phyloP scores from a whole-genome alignment of 768 basidiomycete species.

The Xanthoconium stramineum region DNA sequence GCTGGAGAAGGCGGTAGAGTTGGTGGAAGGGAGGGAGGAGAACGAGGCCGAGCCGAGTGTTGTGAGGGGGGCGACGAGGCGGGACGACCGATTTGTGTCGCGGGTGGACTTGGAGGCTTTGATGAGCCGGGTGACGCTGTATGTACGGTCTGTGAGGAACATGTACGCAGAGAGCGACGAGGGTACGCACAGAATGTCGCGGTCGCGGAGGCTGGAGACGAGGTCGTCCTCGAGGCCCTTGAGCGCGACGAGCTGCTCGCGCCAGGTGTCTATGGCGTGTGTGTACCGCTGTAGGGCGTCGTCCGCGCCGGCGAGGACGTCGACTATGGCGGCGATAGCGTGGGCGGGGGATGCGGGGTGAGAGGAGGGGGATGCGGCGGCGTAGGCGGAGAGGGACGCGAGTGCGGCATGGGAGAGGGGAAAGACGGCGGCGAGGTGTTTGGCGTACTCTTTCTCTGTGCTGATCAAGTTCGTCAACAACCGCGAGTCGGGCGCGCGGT shows the following conservation, averaged over 20 bases:
- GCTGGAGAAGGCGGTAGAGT: slow-evolving; percentile 14
- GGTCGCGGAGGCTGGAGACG: slow-evolving; percentile 57
- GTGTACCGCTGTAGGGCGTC: slow-evolving; percentile 65
- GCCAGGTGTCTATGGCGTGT: slow-evolving; percentile 61
- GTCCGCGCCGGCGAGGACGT: slow-evolving; percentile 59
- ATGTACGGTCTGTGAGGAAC: background rate
- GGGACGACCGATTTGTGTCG: slow-evolving; percentile 35
- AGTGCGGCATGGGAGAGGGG: slow-evolving; percentile 58
- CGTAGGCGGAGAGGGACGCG: slow-evolving; percentile 69
- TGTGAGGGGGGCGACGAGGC: slow-evolving; percentile 11
- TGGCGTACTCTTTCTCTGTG: slow-evolving; percentile 70
- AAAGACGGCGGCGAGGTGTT: slow-evolving; percentile 55
- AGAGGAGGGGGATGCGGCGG: slow-evolving; percentile 56
- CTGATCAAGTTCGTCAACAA: slow-evolving; percentile 64
- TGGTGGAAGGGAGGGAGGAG: slow-evolving; percentile 37
- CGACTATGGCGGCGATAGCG: slow-evolving; percentile 42
- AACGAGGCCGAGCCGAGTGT: slow-evolving; percentile 42
- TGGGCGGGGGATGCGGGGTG: slow-evolving; percentile 16
- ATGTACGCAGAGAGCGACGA: background rate
- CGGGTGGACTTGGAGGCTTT: slow-evolving; percentile 64
- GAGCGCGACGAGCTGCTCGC: slow-evolving; percentile 54
- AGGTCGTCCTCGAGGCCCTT: slow-evolving; percentile 74
- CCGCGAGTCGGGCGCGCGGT: slow-evolving; percentile 69
- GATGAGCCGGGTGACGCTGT: slow-evolving; percentile 73
- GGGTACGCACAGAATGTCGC: slow-evolving; percentile 72